Base-by-base conservation (phyloP, 257 asterid genomes). In the Henckelia pumila region DNA sequence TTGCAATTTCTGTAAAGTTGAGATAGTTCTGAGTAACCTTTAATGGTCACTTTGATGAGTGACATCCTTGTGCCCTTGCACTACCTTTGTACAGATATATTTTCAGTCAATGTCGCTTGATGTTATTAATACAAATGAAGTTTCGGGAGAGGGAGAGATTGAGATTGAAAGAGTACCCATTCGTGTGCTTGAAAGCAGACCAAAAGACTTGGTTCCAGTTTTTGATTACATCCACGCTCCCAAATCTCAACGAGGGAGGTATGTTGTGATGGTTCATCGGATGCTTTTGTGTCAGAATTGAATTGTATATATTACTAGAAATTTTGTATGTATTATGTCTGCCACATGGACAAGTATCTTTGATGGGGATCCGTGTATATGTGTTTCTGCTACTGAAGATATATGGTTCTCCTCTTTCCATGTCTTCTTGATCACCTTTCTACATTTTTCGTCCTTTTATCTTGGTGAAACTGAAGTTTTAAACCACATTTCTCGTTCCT, bases 131-230 rank as follows among this genome's bases (percentile, higher is more conserved):
- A 29, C 73, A 58, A 78, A 71, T 6, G 84, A 78, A 50, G 77
- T 61, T 77, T 71, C 66, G 66, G 60, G 61, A 62, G 79, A 73
- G 71, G 96, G 97, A 68, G 99, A 93, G 83, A 60, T 76, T 64
- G 97, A 88, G 85, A 80, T 93, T 24, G 98, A 92, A 82, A 80
- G 73, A 72, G 65, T 88, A 53, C 81, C 91, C 16, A 73, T 68
- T 61, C 87, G 78, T 47, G 73, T 47, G 71, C 79, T 92, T 13
- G 97, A 86, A 83, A 81, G 86, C 16, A 83, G 95, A 79, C 80
- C 95, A n/a, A 89, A 81, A 75, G 91, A 79, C 77, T 71, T 86
- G 69, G 84, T 92, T 76, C 96, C 98, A 3, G 88, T 85, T 80
- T 85, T 79, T 68, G 85, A 89, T 76, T 78, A 75, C 71, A 83